Conservation (phyloP, 208 protist species). For the Trypanosoma rangeli region DNA sequence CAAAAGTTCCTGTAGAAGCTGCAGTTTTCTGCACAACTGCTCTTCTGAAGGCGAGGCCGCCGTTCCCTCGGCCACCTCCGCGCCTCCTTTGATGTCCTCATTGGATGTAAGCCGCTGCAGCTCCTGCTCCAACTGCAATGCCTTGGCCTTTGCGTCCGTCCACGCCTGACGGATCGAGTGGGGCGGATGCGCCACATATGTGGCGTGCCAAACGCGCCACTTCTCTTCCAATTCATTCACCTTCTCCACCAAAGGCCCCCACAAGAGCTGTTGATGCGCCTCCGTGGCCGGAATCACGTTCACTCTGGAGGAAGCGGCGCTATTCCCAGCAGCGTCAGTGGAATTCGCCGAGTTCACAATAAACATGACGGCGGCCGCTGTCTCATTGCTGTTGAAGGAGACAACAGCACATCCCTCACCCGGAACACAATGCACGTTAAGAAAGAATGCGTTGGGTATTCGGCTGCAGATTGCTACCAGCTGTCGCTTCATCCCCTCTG, state of each 20-base stretch:
- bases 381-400: constrained; percentile 28
- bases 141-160: neutral
- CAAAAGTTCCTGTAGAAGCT: constrained; percentile 12
- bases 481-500: constrained; percentile 17
- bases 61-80: neutral
- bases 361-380: constrained; percentile 24
- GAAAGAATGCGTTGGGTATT: constrained; percentile 26
- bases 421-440: constrained; percentile 25
- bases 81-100: neutral
- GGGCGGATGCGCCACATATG: constrained; percentile 9
- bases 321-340: neutral
- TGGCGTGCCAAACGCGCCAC: constrained; percentile 17
- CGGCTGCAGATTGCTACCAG: constrained; percentile 20
- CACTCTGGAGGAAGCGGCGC: neutral
- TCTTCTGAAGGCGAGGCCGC: constrained; percentile 2
- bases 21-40: constrained; percentile 15
- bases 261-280: constrained; percentile 23
- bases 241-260: constrained; percentile 5
- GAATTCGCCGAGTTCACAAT: constrained; percentile 15
- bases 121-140: neutral
- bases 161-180: constrained; percentile 20
- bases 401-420: constrained; percentile 22
- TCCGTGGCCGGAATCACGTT: constrained; percentile 13
- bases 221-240: constrained; percentile 14
- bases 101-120: constrained; percentile 9